A percentile compares a stretch with the other conserved stretches of the same genome.
Evolutionary conservation across 768 basidiomycete genomes (phyloP).

Genomic region (Guyanaporus albipodus): DNA sequence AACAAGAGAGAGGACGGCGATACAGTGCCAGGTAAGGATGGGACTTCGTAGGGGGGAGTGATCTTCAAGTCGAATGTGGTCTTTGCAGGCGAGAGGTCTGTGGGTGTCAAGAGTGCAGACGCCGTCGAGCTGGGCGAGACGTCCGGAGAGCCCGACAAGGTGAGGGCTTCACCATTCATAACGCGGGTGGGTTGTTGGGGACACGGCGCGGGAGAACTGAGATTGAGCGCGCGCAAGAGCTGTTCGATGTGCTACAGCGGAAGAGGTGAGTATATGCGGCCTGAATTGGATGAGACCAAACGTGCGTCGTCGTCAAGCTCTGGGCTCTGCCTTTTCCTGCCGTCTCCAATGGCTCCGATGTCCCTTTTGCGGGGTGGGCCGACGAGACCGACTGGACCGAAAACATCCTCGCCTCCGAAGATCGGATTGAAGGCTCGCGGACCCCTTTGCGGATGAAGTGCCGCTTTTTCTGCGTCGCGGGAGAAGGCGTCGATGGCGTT

Average conservation of each 20-base stretch:
- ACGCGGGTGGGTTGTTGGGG: slow-evolving; percentile 41
- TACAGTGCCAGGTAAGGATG: slow-evolving; percentile 22
- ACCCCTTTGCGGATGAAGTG: slow-evolving; percentile 28
- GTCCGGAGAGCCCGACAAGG: slow-evolving; percentile 54
- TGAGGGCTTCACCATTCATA: slow-evolving; percentile 39
- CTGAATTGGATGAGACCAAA: slow-evolving; percentile 19
- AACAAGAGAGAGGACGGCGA: slow-evolving; percentile 41
- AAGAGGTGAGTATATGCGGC: slow-evolving; percentile 31
- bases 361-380: slow-evolving; percentile 39
- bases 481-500: slow-evolving; percentile 59
- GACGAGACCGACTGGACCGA: slow-evolving; percentile 48
- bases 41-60: slow-evolving; percentile 49
- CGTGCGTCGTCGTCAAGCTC: slow-evolving; percentile 47
- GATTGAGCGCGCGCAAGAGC: slow-evolving; percentile 72
- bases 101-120: slow-evolving; percentile 69
- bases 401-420: slow-evolving; percentile 55
- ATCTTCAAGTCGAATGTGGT: slow-evolving; percentile 54
- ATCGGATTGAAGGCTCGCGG: slow-evolving; percentile 19
- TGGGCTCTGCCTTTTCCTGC: slow-evolving; percentile 59
- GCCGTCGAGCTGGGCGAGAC: slow-evolving; percentile 70
- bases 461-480: slow-evolving; percentile 44
- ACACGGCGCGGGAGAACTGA: slow-evolving; percentile 66
- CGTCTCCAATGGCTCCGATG: slow-evolving; percentile 78
- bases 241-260: slow-evolving; percentile 68
- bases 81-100: slow-evolving; percentile 65